Evolutionary conservation across 345 rosid genomes (phyloP), one percentile per base, ranked within the genome.

Genomic region (Salix purpurea): DNA sequence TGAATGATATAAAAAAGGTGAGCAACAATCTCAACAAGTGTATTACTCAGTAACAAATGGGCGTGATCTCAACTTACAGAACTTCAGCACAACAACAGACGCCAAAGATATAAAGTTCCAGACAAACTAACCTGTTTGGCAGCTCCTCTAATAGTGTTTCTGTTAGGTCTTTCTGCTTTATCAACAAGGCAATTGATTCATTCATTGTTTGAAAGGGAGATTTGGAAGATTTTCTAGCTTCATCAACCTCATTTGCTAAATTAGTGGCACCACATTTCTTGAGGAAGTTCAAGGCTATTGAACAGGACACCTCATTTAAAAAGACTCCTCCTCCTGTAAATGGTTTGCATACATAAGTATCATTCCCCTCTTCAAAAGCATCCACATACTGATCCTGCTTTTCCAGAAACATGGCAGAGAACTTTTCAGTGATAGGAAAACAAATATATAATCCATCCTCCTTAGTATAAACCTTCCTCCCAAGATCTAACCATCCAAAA

Each of bases 401-500:
- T 72, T 84, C 88, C 39, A 72, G 75, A 74, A 90, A 88, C 50
- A 86, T 50, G 66, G 77, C 81, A 85, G 71, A 79, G 73, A 95
- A 91, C 24, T 77, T 86, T 75, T 88, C 86, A 23, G 87, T 93
- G 85, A 95, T 89, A 6, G 97, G 99, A 83, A 95, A 93, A 83
- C 89, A 91, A 56, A 93, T 87, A 74, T 76, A 84, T 56, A 81
- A 76, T 65, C 92, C 91, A 78, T 88, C 86, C 65, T 78, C 85
- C 71, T 61, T 68, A 48, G 88, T 80, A 72, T 82, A 85, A 52
- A 84, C 92, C 77, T 93, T 95, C 80, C 97, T 93, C 75, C 84
- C 84, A 60, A 86, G 91, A 82, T 93, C 96, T 83, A 95, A 83
- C 99, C 99, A 95, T 67, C 97, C 91, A 65, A 89, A 89, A 73